phyloP scores from a whole-genome alignment of 768 basidiomycete species.

The Auricularia sp. region DNA sequence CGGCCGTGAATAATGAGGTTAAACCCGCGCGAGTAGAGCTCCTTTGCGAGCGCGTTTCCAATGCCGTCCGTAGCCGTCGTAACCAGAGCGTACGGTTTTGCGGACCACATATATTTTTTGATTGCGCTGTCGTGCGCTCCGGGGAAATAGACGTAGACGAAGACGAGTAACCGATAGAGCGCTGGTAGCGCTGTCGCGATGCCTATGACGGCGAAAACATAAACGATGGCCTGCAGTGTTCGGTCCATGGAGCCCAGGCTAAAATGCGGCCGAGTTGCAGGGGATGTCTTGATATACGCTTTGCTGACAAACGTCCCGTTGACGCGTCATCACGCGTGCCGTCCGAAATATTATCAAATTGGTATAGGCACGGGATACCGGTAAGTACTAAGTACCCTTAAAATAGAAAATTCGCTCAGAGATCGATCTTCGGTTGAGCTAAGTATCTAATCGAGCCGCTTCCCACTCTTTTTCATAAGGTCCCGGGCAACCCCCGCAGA shows the following conservation, averaged over 20 bases:
- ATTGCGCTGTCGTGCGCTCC: background rate
- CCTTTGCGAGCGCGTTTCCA: constrained; percentile 9
- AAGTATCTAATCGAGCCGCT: too few relatives aligned
- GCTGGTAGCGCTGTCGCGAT: background rate
- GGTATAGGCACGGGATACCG: too few relatives aligned
- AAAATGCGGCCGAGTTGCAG: constrained; percentile 3
- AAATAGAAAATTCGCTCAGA: too few relatives aligned
- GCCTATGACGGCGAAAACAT: background rate
- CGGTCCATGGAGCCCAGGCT: background rate
- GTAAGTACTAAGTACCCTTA: too few relatives aligned
- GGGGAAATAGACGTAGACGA: background rate
- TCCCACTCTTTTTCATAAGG: too few relatives aligned
- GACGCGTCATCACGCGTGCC: too few relatives aligned
- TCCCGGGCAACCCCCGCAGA: too few relatives aligned
- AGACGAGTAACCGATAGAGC: background rate
- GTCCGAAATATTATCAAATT: too few relatives aligned
- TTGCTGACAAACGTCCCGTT: too few relatives aligned
- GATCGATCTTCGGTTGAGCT: too few relatives aligned
- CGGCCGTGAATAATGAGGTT: constrained; percentile 11
- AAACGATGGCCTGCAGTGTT: background rate
- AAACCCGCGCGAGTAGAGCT: constrained; percentile 7
- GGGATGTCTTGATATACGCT: too few relatives aligned
- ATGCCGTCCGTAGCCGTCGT: constrained; percentile 10
- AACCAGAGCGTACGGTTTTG: constrained; percentile 7
- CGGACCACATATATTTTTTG: background rate